Percentiles rank a stretch among this genome's conserved stretches.
phyloP scores from a whole-genome alignment of 768 basidiomycete species.

The Symmetrospora coprosmae region DNA sequence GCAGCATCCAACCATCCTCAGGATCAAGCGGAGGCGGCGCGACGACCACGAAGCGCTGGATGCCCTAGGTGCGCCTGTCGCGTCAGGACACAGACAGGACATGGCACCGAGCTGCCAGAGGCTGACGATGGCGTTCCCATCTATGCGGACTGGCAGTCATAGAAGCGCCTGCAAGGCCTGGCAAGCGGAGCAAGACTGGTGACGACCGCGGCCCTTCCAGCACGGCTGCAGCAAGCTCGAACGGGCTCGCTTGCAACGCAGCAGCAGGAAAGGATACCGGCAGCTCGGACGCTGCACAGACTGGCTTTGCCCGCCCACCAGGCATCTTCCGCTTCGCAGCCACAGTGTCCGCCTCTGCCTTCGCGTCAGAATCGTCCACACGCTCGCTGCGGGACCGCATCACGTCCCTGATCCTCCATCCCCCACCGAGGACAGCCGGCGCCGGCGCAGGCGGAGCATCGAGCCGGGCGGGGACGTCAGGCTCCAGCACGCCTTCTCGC shows the following conservation, averaged over 20 bases:
- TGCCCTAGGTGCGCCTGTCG: slow-evolving; percentile 25
- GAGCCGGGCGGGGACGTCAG: too few relatives aligned
- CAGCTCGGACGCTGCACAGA: too few relatives aligned
- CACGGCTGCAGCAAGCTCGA: background rate
- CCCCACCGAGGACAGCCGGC: background rate
- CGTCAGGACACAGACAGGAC: background rate
- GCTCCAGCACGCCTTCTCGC: too few relatives aligned
- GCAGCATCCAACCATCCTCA: slow-evolving; percentile 24
- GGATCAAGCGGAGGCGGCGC: slow-evolving; percentile 28
- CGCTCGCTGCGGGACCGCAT: background rate
- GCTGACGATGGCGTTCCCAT: background rate
- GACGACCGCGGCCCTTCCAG: background rate
- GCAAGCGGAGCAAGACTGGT: background rate
- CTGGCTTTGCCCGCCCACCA: too few relatives aligned
- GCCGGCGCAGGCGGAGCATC: too few relatives aligned
- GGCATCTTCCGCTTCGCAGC: slow-evolving; percentile 30
- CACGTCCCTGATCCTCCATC: slow-evolving; percentile 12
- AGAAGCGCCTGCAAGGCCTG: slow-evolving; percentile 10
- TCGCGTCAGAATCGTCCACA: background rate
- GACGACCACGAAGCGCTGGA: slow-evolving; percentile 24
- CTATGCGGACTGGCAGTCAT: slow-evolving; percentile 23
- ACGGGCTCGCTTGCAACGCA: background rate
- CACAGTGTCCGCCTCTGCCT: slow-evolving; percentile 22
- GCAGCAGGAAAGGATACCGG: too few relatives aligned
- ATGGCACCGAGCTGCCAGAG: background rate